These are phyloP conservation scores for Stemphylium beticola DNA, from an alignment of 2,329 filamentous ascomycete genomes.

Conservation along the genomic window DNA sequence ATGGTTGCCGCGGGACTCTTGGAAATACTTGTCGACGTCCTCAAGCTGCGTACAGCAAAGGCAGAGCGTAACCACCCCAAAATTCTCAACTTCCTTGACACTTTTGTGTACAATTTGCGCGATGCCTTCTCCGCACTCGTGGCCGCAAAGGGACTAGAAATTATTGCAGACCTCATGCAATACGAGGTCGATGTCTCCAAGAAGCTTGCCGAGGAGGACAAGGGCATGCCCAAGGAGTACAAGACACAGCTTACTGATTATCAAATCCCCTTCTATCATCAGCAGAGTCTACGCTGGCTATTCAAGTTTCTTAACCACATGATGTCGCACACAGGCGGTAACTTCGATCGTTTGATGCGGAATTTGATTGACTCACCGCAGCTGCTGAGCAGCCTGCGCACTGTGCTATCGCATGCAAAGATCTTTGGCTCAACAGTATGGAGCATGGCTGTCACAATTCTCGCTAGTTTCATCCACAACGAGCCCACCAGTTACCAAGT, in stretches of 20 bases:
- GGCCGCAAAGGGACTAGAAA: conserved; percentile 81
- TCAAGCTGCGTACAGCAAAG: conserved; percentile 80
- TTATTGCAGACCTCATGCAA: conserved; percentile 85
- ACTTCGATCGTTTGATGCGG: conserved; percentile 85
- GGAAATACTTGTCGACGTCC: conserved; percentile 85
- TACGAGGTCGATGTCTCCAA: conserved; percentile 76
- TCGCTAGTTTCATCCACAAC: conserved; percentile 97
- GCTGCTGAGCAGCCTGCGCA: conserved; percentile 77
- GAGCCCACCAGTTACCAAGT: conserved; percentile 97
- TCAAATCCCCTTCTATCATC: conserved; percentile 88
- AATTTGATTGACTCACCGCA: conserved; percentile 94
- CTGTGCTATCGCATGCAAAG: conserved; percentile 79
- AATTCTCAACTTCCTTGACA: conserved; percentile 86
- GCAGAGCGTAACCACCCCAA: conserved; percentile 84
- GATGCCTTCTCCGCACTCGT: conserved; percentile 86
- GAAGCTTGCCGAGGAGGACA: conserved; percentile 68
- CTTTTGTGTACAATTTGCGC: conserved; percentile 81
- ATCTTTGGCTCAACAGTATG: conserved; percentile 92
- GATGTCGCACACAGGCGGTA: conserved; percentile 81
- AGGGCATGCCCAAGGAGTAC: conserved; percentile 74
- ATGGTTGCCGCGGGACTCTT: conserved; percentile 90
- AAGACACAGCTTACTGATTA: conserved; percentile 89
- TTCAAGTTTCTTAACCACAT: conserved; percentile 97
- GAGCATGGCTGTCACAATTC: conserved; percentile 89
- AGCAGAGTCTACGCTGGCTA: conserved; percentile 90